Base-by-base conservation (phyloP, 1,139 yeast genomes). In the Hyphopichia pseudoburtonii region DNA sequence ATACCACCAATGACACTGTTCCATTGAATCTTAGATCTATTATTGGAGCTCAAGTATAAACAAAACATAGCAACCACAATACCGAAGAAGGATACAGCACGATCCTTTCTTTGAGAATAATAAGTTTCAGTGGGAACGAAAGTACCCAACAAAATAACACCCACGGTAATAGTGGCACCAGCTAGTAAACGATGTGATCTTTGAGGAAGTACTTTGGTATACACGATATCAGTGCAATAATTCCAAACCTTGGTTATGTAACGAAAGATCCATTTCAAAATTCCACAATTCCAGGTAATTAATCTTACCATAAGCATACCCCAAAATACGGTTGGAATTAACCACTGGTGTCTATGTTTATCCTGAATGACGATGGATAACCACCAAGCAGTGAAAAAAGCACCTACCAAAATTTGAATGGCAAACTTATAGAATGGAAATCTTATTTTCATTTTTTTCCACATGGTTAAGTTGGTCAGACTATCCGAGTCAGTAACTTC, bases 311-410 rank as follows among this genome's bases (percentile, higher is more conserved):
- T 74, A 33, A 78, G 60, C 60, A 68, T 63, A 28, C 74, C 65
- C 76, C 79, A 80, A 32, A 80, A 51, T 27, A 78, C 56, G 5
- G 85, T 79, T 24, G 86, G 86, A 50, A 80, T 78, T 51, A 80
- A 71, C 86, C 86, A 80, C 47, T 71, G 52, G 48, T 58, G 76
- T 46, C 85, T 66, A 36, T 73, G 76, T 46, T 68, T 67, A 4
- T 70, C 55, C 53, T 79, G 86, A 39, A 70, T 73, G 21, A 80
- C 40, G 37, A 80, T 76, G 11, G 83, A 73, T 27, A 80, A 54
- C 85, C 85, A 80, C 86, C 86, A 80, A 3, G 81, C 71, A 4
- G 86, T 79, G 66, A 80, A 79, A 46, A 80, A 75, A 30, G 63
- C 55, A 1, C 71, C 76, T 25, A 59, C 41, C 28, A 72, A 51